phyloP scores from a whole-genome alignment of 306 rosid species.

The Prunus persica region Prunus_persica_NCBIv2 NC_034016.1:1076501-1077000 shows the following conservation, averaged over 20 bases:
- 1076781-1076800: constrained; percentile 47
- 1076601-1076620: neutral
- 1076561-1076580: neutral
- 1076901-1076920: constrained; percentile 66
- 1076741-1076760: constrained; percentile 41
- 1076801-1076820: constrained; percentile 44
- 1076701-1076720: neutral
- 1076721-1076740: constrained; percentile 62
- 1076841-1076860: constrained; percentile 28
- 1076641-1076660: neutral
- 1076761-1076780: constrained; percentile 47
- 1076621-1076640: neutral
- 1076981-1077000: constrained; percentile 6
- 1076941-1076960: constrained; percentile 48
- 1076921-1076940: constrained; percentile 45
- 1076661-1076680: neutral
- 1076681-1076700: neutral
- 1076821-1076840: constrained; percentile 28
- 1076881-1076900: constrained; percentile 43
- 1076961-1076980: neutral
- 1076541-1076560: neutral
- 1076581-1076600: neutral
- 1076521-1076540: neutral
- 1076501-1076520: neutral
- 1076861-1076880: constrained; percentile 33